Base-by-base conservation (phyloP, 805 yeast genomes). In the Lipomyces starkeyi region DNA sequence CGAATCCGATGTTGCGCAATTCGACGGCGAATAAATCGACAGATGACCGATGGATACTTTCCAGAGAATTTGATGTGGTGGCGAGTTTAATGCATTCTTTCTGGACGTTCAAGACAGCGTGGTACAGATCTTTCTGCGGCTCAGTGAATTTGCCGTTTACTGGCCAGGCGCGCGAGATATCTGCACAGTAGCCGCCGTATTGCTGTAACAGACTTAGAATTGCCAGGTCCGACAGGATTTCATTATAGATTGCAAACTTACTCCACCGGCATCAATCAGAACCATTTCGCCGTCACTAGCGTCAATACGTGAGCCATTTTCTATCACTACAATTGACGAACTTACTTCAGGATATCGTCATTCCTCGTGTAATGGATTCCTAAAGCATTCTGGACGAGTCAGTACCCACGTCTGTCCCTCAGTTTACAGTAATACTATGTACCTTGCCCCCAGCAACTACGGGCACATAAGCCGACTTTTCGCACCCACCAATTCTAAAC, bases 131-230 rank as follows among this genome's bases (percentile, higher is more conserved):
- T 62, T 84, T 84, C 78, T 95, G 99, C 2, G 97, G 87, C 9
- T 82, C 85, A 1, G 90, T 79, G 77, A 95, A 95, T 60, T 79
- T 81, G 1, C 96, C 91, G 52, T 85, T 84, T 59, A 88, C 89
- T 4, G 99, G 99, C 98, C 98, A 95, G 0, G 98, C 90, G 71
- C 99, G 84, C 1, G 98, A 93, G 58, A 95, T 95, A 78, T 95
- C 99, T 0, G 98, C 88, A 76, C 97, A 88, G 78, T 95, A 95
- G 0, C 98, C 98, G 54, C 98, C 99, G 56, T 89, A 78, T 61
- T 90, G 85, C 60, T 43, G 5, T 7, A 35, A 22, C 8, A n/a
- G 9, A 5, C 9, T 43, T 43, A 43, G 49, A 43, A 43, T 17
- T n/a, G 49, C 22, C 20, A 17, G 49, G 20, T 17, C 11, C 14